Conservation (phyloP, 2,329 filamentous ascomycete genomes). For the Escovopsis weberi region DNA sequence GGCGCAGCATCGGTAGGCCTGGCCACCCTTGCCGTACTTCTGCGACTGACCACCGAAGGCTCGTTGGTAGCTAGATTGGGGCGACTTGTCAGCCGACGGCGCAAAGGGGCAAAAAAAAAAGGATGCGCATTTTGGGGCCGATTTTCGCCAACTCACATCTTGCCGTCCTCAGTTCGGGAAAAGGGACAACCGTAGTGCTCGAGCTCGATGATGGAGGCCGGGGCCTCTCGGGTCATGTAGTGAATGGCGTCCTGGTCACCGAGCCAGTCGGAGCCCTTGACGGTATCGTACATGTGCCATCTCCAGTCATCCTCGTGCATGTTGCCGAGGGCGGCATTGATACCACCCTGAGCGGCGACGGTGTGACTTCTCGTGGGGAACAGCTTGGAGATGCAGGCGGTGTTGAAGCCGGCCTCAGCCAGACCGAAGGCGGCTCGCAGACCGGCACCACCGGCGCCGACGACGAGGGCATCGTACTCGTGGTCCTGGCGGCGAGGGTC, state of each 20-base stretch:
- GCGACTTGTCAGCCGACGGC: constrained; percentile 7
- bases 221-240: constrained; percentile 95
- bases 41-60: constrained; percentile 96
- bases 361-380: constrained; percentile 80
- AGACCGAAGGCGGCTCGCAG: constrained; percentile 74
- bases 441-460: constrained; percentile 70
- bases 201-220: constrained; percentile 80
- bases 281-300: constrained; percentile 99
- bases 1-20: constrained; percentile 94
- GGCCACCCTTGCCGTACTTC: constrained; percentile 89
- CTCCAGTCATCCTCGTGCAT: constrained; percentile 98
- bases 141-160: constrained; percentile 52
- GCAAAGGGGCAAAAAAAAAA: neutral
- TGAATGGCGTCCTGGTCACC: constrained; percentile 96
- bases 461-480: constrained; percentile 95
- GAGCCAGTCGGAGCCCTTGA: constrained; percentile 95
- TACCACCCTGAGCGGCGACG: constrained; percentile 68
- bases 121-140: no score
- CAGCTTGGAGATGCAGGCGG: constrained; percentile 74
- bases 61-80: constrained; percentile 65
- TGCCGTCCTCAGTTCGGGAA: constrained; percentile 89
- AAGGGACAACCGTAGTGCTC: constrained; percentile 98
- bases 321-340: constrained; percentile 81
- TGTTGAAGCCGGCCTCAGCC: constrained; percentile 80
- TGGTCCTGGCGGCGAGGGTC: constrained; percentile 53